Evolutionary conservation across 2,329 filamentous ascomycete genomes (phyloP).

Genomic region (Ophiostoma himal-ulmi): DNA sequence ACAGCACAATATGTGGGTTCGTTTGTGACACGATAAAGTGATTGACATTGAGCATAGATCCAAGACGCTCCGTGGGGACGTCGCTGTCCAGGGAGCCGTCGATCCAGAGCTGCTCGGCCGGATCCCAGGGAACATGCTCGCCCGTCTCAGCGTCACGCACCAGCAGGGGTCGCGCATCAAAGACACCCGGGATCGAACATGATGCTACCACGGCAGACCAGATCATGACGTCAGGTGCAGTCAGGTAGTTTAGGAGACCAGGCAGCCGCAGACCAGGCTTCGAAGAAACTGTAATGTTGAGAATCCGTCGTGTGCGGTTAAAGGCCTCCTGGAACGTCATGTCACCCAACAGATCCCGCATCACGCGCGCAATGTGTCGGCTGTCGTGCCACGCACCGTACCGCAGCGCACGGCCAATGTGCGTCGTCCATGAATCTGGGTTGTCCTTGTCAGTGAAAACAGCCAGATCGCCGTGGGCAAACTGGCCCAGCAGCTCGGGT

Average conservation of each 20-base stretch:
- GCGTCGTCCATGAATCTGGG: constrained; percentile 59
- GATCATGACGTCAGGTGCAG: constrained; percentile 87
- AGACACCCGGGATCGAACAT: constrained; percentile 84
- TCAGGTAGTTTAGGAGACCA: constrained; percentile 83
- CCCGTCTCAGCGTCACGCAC: constrained; percentile 81
- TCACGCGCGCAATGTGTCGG: constrained; percentile 70
- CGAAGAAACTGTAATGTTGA: constrained; percentile 91
- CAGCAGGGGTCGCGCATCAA: constrained; percentile 69
- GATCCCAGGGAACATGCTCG: constrained; percentile 74
- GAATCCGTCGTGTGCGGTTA: constrained; percentile 82
- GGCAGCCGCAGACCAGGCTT: constrained; percentile 83
- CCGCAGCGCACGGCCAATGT: constrained; percentile 69
- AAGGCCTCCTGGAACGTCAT: constrained; percentile 95
- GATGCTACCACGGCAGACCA: constrained; percentile 97
- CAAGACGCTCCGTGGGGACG: constrained; percentile 79
- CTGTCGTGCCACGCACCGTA: constrained; percentile 82
- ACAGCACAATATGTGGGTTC: constrained; percentile 88
- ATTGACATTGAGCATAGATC: constrained; percentile 97
- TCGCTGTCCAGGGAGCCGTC: constrained; percentile 95
- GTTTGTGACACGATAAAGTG: constrained; percentile 97
- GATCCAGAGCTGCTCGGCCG: constrained; percentile 78
- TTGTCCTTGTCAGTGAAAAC: constrained; percentile 65
- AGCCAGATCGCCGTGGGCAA: constrained; percentile 71
- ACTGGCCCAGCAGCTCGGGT: constrained; percentile 59
- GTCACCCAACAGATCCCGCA: constrained; percentile 74